Base-by-base conservation (phyloP, 2,329 filamentous ascomycete species). In the Cytospora paraplurivora region DNA sequence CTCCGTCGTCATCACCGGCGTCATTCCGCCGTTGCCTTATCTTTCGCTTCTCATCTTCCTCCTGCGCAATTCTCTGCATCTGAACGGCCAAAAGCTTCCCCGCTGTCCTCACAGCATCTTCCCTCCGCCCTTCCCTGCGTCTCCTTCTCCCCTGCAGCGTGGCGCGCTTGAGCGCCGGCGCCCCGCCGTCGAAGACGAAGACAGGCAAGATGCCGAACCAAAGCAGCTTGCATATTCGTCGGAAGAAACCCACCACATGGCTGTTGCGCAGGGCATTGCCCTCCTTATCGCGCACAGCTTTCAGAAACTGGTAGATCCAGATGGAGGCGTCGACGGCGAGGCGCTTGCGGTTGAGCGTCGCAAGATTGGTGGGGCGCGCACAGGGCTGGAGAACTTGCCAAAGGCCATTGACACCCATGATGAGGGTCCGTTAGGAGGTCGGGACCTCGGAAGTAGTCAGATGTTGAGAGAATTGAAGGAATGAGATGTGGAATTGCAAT, bases 251-350 rank as follows among this genome's bases (percentile, higher is more conserved):
- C 51, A 99, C 92, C 41, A 99, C 87, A 73, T 99, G 95, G 35
- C 92, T 94, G 79, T 97, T 99, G 68, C 93, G 92, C 59, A 99
- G 82, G 1, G 95, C 95, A 73, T 99, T 97, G 60, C 95, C 95
- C 77, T 99, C 95, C 73, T 98, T 97, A 78, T 99, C 95, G 71
- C 95, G 93, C 12, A 99, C 95, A 11, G 96, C 95, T 79, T 99
- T 99, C 71, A 99, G 87, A 73, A 99, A 99, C 74, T 99, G 95
- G 82, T 99, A 99, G 71, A 99, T 98, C 95, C 95, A 99, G 74
- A 99, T 99, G 13, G 93, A 97, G 64, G 96, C 95, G 78, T 99
- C 95, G 69, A 99, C 92, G 54, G 95, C 96, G 56, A 99, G 89
- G 17, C 95, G 92, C 78, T 97, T 97, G 70, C 91, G 92, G 76